These are phyloP conservation scores for Mortierella sp. DNA, from an alignment of 371 early-diverging fungal species.

Conservation along the genomic window DNA sequence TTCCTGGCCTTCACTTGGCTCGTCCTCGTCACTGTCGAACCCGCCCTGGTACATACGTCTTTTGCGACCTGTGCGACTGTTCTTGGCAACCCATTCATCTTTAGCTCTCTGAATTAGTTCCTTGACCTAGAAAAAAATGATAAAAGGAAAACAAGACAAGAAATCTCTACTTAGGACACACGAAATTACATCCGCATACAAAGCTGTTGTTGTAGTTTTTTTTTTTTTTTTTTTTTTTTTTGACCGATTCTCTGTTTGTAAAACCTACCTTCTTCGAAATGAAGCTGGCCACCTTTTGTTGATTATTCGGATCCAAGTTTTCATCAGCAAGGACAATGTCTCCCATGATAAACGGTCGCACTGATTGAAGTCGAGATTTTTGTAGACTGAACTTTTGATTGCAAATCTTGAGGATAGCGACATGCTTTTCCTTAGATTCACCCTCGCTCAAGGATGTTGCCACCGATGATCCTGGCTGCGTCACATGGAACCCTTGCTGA, in stretches of 20 bases:
- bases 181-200: too few relatives aligned
- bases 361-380: slow-evolving; percentile 79
- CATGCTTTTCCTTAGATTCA: slow-evolving; percentile 90
- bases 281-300: slow-evolving; percentile 39
- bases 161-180: too few relatives aligned
- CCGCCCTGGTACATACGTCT: slow-evolving; percentile 34
- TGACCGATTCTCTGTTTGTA: background rate
- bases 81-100: slow-evolving; percentile 62
- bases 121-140: slow-evolving; percentile 61
- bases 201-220: too few relatives aligned
- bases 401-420: slow-evolving; percentile 79
- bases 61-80: slow-evolving; percentile 24
- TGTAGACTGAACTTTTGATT: slow-evolving; percentile 73
- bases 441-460: slow-evolving; percentile 95
- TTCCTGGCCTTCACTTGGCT: background rate
- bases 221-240: background rate
- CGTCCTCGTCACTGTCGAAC: slow-evolving; percentile 30
- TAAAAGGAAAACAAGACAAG: background rate
- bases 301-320: slow-evolving; percentile 48
- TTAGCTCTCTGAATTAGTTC: slow-evolving; percentile 75
- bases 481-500: slow-evolving; percentile 77
- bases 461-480: slow-evolving; percentile 98
- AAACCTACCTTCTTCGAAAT: slow-evolving; percentile 29
- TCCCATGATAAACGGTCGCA: slow-evolving; percentile 91
- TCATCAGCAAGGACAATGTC: slow-evolving; percentile 70